phyloP scores from a whole-genome alignment of 2,329 filamentous ascomycete species.

The Colletotrichum ledebouriae region DNA sequence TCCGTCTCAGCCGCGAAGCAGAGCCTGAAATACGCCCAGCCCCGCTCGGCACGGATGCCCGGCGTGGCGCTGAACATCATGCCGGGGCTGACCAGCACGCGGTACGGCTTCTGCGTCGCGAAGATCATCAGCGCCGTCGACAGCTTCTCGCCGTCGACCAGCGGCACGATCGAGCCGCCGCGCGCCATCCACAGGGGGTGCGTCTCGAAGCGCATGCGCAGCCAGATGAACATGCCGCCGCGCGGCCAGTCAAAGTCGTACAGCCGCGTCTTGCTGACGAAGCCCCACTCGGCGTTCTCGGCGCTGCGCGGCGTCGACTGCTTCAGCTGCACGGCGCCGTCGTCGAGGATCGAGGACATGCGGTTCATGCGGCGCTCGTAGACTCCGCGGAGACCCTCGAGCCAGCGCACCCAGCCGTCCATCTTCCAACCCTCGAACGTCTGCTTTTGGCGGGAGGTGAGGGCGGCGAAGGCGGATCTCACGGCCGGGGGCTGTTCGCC shows the following conservation, averaged over 20 bases:
- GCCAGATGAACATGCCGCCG: conserved; percentile 94
- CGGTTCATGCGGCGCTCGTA: conserved; percentile 88
- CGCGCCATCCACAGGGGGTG: conserved; percentile 75
- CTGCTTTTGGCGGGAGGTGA: conserved; percentile 62
- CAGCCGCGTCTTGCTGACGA: conserved; percentile 80
- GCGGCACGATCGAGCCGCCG: conserved; percentile 48
- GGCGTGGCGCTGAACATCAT: conserved; percentile 78
- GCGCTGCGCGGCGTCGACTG: conserved; percentile 64
- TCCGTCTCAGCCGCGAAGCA: conserved; percentile 89
- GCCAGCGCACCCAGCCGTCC: conserved; percentile 91
- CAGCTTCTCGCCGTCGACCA: conserved; percentile 69
- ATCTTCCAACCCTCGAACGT: conserved; percentile 77
- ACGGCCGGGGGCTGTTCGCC: conserved; percentile 72
- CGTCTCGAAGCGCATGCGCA: conserved; percentile 76
- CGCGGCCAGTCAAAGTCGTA: conserved; percentile 84
- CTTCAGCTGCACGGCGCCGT: conserved; percentile 75
- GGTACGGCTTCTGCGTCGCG: conserved; percentile 76
- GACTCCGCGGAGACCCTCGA: conserved; percentile 83
- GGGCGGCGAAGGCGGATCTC: conserved; percentile 56
- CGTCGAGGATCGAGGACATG: conserved; percentile 82
- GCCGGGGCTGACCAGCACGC: conserved; percentile 80
- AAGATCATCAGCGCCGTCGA: conserved; percentile 77
- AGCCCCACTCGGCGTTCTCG: conserved; percentile 75
- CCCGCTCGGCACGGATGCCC: conserved; percentile 68
- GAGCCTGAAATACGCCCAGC: conserved; percentile 80